Base-by-base conservation (phyloP, 306 rosid species). In the Bauhinia variegata region DNA sequence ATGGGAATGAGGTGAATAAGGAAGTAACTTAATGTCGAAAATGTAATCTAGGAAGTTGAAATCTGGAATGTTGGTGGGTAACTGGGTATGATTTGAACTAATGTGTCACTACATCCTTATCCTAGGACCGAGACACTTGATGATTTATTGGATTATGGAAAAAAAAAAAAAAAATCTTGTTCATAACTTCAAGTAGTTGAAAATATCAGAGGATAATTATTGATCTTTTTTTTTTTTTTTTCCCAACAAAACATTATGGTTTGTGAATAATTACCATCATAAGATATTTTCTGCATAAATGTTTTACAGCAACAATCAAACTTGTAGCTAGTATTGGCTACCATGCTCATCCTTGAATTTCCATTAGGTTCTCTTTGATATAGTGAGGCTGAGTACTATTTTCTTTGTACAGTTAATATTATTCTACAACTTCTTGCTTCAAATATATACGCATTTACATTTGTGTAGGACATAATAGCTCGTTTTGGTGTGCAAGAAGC, bases 401-500 rank as follows among this genome's bases (percentile, higher is more conserved):
- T 41, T 14, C 33, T 44, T 38, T 28, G 14, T 17, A 41, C 33
- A 43, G 51, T 64, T 74, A 60, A 52, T 36, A 7, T n/a, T 34
- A 18, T 51, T 33, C 10, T 32, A 11, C 52, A 14, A 28, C 38
- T 42, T 34, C 48, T 14, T 56, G 67, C 31, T 18, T 30, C 31
- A 38, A 18, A 39, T 75, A 57, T 42, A 51, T 32, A 10, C 39
- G 4, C 47, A 41, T 11, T 15, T 49, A 19, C 73, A 19, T 41
- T 19, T 11, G 13, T 74, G 63, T 74, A 92, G 96, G 98, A 92
- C 65, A 92, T 92, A 65, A 92, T 87, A 68, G 96, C 92, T 14
- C 87, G 95, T 8, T 92, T 89, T 62, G 88, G 98, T 8, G 84
- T 82, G 80, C 86, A 78, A 84, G 96, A 89, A 74, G 84, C 75